Base-by-base conservation (phyloP, 192 early-diverging fungal species). In the Backusella tarrabulga region DNA sequence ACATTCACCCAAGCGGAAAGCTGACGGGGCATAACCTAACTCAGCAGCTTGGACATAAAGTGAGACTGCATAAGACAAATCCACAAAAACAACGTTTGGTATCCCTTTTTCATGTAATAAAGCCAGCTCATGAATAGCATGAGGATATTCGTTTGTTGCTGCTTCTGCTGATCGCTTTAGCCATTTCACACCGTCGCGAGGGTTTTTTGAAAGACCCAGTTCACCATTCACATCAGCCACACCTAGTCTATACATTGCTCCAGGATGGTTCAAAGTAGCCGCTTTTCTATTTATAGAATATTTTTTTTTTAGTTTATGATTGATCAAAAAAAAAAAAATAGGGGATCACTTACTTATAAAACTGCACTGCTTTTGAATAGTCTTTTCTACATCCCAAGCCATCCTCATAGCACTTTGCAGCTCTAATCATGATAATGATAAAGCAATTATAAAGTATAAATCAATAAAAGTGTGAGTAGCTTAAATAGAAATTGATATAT, bases 161-260 rank as follows among this genome's bases (percentile, higher is more conserved):
- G 87, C 86, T 75, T 89, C 90, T 14, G 85, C 86, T 4, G 90
- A 85, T 70, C 87, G 74, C 68, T 90, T 90, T 32, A 89, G 75
- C 87, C 87, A 92, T 69, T 91, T 88, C 41, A 88, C 86, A 36
- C 90, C 90, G 67, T 90, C 88, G 11, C 89, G 83, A 35, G 86
- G 82, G 34, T 90, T 90, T 21, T 81, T 83, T 19, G 81, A 78
- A 11, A 91, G 68, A 6, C 87, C 86, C 7, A 90, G 80, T 74
- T 90, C 90, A 54, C 90, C 91, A 69, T 88, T 88, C 2, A 91
- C 76, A 56, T 87, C 86, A 9, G 88, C 89, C n/a, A 91, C 84
- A 35, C 90, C 90, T n/a, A 91, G 67, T 73, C 89, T 83, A 80
- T 88, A 91, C 89, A 90, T 89, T 34, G 90, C 86, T n/a, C 91